phyloP scores from a whole-genome alignment of 331 rosid species.

The Stylosanthes scabra region DNA sequence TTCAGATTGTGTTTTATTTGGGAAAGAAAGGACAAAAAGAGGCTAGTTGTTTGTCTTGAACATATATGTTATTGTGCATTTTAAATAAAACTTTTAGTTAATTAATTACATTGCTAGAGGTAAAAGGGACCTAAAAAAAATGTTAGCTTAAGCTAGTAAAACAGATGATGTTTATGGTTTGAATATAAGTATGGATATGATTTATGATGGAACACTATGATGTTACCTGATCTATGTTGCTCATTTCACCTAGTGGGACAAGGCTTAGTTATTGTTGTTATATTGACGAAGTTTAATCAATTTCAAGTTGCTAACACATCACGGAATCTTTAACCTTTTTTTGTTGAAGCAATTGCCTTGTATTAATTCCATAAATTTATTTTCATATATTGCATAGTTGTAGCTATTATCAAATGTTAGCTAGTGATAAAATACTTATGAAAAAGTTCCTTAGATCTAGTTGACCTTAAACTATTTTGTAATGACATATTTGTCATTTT shows the following conservation, averaged over 20 bases:
- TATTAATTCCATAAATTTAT: neutral
- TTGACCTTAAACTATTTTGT: neutral
- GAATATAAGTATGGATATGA: too few relatives aligned
- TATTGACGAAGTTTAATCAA: too few relatives aligned
- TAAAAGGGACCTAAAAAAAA: too few relatives aligned
- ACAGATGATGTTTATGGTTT: too few relatives aligned
- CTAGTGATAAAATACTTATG: neutral
- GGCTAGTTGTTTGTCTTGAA: neutral
- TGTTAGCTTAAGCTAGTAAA: too few relatives aligned
- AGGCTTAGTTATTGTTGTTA: too few relatives aligned
- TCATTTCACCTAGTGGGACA: too few relatives aligned
- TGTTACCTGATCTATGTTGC: too few relatives aligned
- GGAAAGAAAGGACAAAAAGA: neutral
- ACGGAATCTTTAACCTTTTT: too few relatives aligned
- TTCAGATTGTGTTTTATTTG: neutral
- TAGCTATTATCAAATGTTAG: neutral
- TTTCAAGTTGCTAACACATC: too few relatives aligned
- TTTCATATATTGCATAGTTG: neutral
- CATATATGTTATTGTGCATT: slow-evolving; percentile 18
- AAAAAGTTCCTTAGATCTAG: neutral
- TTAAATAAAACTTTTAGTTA: neutral
- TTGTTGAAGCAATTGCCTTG: too few relatives aligned
- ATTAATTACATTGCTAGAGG: neutral
- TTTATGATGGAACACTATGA: too few relatives aligned
- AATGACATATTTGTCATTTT: neutral